Evolutionary conservation across 768 basidiomycete genomes (phyloP), one percentile per base, ranked within the genome.

Genomic region (Dentipellis fragilis): DNA sequence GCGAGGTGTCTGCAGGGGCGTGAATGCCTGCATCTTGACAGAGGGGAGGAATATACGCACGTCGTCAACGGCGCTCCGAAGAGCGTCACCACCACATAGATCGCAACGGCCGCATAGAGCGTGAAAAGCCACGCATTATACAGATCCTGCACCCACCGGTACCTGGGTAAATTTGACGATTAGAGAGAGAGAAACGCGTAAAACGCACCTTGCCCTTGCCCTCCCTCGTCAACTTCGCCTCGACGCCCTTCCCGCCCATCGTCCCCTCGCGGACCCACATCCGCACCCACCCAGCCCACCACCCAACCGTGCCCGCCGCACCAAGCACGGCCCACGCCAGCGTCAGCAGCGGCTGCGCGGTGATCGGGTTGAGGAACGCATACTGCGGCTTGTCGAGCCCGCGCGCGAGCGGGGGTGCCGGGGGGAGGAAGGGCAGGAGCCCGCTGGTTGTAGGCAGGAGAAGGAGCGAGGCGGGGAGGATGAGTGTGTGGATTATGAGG

Each of bases 21-120:
- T 42, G 3, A 42, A 19, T n/a, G n/a, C n/a, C n/a, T n/a, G n/a
- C n/a, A n/a, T n/a, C n/a, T 29, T 29, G 52, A 16, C 17, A 3
- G 29, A 3, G 3, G 29, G 29, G 48, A 51, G 14, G 10, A 51
- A 36, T 56, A 11, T 23, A 66, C 71, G 59, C 63, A 85, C 85
- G 77, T 80, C 34, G 72, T 59, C 14, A 87, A 59, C 4, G 89
- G 87, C 10, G 92, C 89, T 0, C 93, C 92, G 59, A 95, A 84
- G 14, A 89, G 64, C 14, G 92, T 68, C 0, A 84, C 60, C 1
- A 81, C 51, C 47, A 66, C 61, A 58, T 84, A 75, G n/a, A 80
- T 67, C 10, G 71, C 61, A 10, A 79, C 38, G 2, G 86, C 75
- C 1, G 71, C 68, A 10, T 70, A 68, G 2, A 81, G 49, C 0